Percentiles rank a stretch among this genome's conserved stretches.
These are phyloP conservation scores for Lactarius evosmus DNA, from an alignment of 768 basidiomycete genomes.

Conservation along the genomic window DNA sequence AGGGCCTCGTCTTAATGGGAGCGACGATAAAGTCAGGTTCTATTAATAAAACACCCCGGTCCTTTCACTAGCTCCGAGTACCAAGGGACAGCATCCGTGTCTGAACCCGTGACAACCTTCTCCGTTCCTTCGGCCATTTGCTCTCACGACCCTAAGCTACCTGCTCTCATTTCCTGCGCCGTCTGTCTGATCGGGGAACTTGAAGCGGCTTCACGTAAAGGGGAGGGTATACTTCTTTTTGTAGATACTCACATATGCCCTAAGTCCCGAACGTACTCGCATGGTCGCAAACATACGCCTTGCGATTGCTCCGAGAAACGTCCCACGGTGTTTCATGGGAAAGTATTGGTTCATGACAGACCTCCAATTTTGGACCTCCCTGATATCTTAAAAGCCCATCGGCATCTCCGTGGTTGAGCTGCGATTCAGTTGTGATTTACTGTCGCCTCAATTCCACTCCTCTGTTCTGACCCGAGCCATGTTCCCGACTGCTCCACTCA, in stretches of 20 bases:
- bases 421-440: neutral
- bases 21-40: too few relatives aligned
- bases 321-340: neutral
- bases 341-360: neutral
- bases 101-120: too few relatives aligned
- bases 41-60: too few relatives aligned
- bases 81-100: too few relatives aligned
- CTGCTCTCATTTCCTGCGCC: too few relatives aligned
- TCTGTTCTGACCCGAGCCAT: slow-evolving; percentile 7
- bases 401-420: too few relatives aligned
- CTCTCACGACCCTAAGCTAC: too few relatives aligned
- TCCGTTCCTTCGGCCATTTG: too few relatives aligned
- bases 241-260: neutral
- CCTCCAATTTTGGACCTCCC: neutral
- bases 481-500: slow-evolving; percentile 30
- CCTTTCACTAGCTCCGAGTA: too few relatives aligned
- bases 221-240: neutral
- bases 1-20: too few relatives aligned
- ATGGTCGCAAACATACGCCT: neutral
- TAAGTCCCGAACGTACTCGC: neutral
- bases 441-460: neutral
- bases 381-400: neutral
- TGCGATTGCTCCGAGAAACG: neutral
- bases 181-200: too few relatives aligned
- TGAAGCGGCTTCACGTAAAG: neutral